Base-by-base conservation (phyloP, 1,139 yeast genomes). In the Debaryomyces singareniensis region DNA sequence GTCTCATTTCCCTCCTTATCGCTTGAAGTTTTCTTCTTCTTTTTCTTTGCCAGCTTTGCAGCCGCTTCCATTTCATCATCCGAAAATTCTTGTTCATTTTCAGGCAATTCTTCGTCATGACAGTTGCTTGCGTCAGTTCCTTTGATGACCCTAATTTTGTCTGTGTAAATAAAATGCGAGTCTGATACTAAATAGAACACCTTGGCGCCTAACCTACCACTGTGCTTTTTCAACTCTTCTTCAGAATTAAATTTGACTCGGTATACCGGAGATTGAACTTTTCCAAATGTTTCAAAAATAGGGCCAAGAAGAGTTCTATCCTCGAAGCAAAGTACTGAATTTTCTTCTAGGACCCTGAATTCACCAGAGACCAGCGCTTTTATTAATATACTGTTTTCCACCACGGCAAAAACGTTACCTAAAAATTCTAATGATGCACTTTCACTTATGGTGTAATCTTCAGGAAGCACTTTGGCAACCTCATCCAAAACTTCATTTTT, bases 91-190 rank as follows among this genome's bases (percentile, higher is more conserved):
- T 86, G 96, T 50, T 91, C 97, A 24, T 83, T 94, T 43, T 77
- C 85, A 0, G 96, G 89, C 15, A 89, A 57, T 46, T 91, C 99
- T 58, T 91, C 98, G 53, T 91, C 98, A 50, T 86, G 84, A 50
- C 86, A 79, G 44, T 91, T 91, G 47, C 95, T 82, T 1, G 98
- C 98, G 58, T 91, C 99, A 1, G 91, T 80, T 10, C 97, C 98
- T 46, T 81, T 87, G 14, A 77, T 39, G 15, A 68, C 62, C 43
- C 76, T 82, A 30, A 89, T 69, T 13, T 75, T 59, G 32, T 82
- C 84, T 0, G 97, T 89, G 38, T 79, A 75, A 10, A 84, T 62
- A 55, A 87, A 89, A 33, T 80, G 72, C 0, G 96, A 81, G 27
- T 78, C 82, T 1, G 89, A 80, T 3, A 84, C 93, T 12, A 87